Evolutionary conservation across 2,329 filamentous ascomycete species (phyloP).

Genomic region (Periglandula ipomoeae): DNA sequence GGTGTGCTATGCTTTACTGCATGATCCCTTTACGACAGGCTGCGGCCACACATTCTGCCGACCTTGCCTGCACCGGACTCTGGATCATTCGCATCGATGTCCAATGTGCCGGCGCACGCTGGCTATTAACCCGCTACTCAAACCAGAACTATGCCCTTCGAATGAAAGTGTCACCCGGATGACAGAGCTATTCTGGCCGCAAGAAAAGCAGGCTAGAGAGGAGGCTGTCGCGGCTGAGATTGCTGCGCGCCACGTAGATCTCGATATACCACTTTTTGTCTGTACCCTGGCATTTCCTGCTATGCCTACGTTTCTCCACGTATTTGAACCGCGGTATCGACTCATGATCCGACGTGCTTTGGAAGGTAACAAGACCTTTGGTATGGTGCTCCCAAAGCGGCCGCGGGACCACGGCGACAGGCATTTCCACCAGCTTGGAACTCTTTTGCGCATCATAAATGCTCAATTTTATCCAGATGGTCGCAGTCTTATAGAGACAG

Average conservation of each 20-base stretch:
- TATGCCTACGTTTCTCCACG: conserved; percentile 77
- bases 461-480: conserved; percentile 69
- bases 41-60: conserved; percentile 90
- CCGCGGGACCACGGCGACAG: conserved; percentile 22
- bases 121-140: conserved; percentile 35
- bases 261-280: conserved; percentile 65
- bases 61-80: conserved; percentile 63
- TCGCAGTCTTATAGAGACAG: conserved; percentile 70
- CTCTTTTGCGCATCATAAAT: conserved; percentile 65
- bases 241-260: conserved; percentile 42
- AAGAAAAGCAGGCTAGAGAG: conserved; percentile 50
- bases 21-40: conserved; percentile 73
- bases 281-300: conserved; percentile 73
- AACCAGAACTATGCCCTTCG: conserved; percentile 32
- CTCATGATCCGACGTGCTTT: conserved; percentile 78
- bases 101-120: conserved; percentile 69
- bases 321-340: conserved; percentile 89
- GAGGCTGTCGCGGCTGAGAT: conserved; percentile 49
- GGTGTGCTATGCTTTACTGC: conserved; percentile 73
- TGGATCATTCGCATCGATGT: conserved; percentile 71
- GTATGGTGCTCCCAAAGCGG: conserved; percentile 71
- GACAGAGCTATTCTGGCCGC: conserved; percentile 59
- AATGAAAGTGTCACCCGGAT: conserved; percentile 58
- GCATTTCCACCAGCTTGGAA: conserved; percentile 65
- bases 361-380: conserved; percentile 67